phyloP scores from a whole-genome alignment of 1,139 yeast genomes.

The Kodamaea derodonti region DNA sequence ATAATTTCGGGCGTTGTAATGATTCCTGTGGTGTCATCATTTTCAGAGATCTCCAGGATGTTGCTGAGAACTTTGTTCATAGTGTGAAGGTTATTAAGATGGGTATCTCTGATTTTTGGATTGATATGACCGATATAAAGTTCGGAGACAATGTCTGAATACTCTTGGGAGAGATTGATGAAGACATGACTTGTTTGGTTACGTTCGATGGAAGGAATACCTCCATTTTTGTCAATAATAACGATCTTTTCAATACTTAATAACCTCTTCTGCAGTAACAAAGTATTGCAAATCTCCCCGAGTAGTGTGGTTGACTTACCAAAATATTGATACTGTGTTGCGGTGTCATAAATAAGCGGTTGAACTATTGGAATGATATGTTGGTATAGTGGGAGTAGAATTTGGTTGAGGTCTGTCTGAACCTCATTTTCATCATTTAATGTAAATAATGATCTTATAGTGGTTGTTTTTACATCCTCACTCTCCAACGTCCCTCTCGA shows the following conservation, averaged over 20 bases:
- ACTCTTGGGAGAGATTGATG: constrained; percentile 82
- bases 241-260: constrained; percentile 75
- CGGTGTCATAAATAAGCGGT: constrained; percentile 50
- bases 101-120: constrained; percentile 45
- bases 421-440: constrained; percentile 1
- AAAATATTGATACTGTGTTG: constrained; percentile 27
- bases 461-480: constrained; percentile 20
- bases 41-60: constrained; percentile 27
- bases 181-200: constrained; percentile 82
- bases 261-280: constrained; percentile 25
- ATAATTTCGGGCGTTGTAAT: constrained; percentile 41
- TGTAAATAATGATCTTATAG: constrained; percentile 28
- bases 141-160: constrained; percentile 60
- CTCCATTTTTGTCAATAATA: constrained; percentile 77
- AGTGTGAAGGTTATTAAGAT: constrained; percentile 50
- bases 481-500: constrained; percentile 21
- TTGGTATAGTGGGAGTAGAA: constrained; percentile 42
- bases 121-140: constrained; percentile 50
- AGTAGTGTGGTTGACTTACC: constrained; percentile 33
- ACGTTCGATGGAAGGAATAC: constrained; percentile 84
- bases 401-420: constrained; percentile 21
- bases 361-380: constrained; percentile 56
- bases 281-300: constrained; percentile 10
- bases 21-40: constrained; percentile 44
- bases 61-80: constrained; percentile 44